Conservation (phyloP, 371 early-diverging fungal genomes). For the Capniomyces stellatus region DNA sequence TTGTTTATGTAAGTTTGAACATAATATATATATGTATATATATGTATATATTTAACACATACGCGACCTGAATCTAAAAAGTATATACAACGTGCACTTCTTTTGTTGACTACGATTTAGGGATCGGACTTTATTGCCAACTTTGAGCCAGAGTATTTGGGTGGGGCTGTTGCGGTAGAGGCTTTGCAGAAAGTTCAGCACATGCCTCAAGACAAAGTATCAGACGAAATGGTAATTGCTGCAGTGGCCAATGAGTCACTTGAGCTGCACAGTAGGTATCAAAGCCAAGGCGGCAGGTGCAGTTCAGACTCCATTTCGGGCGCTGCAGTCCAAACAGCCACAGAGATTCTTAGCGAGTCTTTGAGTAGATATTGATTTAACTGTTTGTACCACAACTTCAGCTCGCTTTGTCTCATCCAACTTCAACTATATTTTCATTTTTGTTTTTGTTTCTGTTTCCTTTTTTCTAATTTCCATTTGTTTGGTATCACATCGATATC, state of each 20-base stretch:
- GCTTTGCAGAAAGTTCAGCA: not conserved
- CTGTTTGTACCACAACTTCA: too few relatives aligned
- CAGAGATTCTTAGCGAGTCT: not conserved
- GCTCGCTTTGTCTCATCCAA: too few relatives aligned
- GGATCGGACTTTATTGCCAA: not conserved
- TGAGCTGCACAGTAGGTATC: not conserved
- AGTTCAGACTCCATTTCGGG: not conserved
- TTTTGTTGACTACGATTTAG: too few relatives aligned
- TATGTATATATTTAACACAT: not conserved
- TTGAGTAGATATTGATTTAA: not conserved
- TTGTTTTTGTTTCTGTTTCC: too few relatives aligned
- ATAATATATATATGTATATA: conserved; percentile 3
- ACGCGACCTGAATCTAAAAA: not conserved
- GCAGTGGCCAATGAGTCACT: not conserved
- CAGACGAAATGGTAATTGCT: not conserved
- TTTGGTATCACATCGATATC: too few relatives aligned
- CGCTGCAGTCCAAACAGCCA: conserved; percentile 1
- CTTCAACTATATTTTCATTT: too few relatives aligned
- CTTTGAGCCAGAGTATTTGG: not conserved
- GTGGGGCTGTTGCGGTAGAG: not conserved
- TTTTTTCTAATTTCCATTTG: too few relatives aligned
- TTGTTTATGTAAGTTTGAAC: conserved; percentile 11
- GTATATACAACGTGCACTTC: not conserved
- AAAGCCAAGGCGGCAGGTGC: not conserved
- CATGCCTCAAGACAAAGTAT: not conserved